Conservation (phyloP, 2,329 filamentous ascomycete genomes). For the Cadophora sp. region DNA sequence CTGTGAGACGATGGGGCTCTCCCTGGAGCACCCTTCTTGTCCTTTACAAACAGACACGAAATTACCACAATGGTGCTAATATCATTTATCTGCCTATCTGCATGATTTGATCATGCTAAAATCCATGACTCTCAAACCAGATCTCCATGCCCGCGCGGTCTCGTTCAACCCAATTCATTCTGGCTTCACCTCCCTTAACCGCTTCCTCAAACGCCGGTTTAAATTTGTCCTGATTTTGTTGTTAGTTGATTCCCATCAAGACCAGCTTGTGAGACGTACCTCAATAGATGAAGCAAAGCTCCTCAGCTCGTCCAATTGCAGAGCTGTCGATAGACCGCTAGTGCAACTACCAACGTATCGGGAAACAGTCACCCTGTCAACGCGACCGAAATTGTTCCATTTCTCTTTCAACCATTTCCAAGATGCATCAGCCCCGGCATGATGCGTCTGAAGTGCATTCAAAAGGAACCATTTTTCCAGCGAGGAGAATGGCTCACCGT, state of each 20-base stretch:
- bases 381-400: not conserved
- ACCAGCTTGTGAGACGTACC: not conserved
- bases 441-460: not conserved
- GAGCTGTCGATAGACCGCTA: not conserved
- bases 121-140: not conserved
- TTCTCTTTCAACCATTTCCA: not conserved
- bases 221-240: not conserved
- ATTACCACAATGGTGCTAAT: too few relatives aligned
- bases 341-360: not conserved
- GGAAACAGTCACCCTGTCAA: not conserved
- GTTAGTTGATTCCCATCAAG: not conserved
- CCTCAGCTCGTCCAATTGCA: not conserved
- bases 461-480: not conserved
- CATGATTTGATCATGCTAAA: too few relatives aligned
- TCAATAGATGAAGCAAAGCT: not conserved
- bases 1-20: too few relatives aligned
- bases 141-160: not conserved
- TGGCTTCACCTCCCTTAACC: not conserved
- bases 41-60: too few relatives aligned
- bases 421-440: not conserved
- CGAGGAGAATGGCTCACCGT: not conserved
- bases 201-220: not conserved
- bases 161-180: conserved; percentile 3
- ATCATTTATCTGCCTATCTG: too few relatives aligned
- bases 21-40: too few relatives aligned